These are phyloP conservation scores for Ascochyta koolunga DNA, from an alignment of 2,329 filamentous ascomycete species.

Conservation along the genomic window DNA sequence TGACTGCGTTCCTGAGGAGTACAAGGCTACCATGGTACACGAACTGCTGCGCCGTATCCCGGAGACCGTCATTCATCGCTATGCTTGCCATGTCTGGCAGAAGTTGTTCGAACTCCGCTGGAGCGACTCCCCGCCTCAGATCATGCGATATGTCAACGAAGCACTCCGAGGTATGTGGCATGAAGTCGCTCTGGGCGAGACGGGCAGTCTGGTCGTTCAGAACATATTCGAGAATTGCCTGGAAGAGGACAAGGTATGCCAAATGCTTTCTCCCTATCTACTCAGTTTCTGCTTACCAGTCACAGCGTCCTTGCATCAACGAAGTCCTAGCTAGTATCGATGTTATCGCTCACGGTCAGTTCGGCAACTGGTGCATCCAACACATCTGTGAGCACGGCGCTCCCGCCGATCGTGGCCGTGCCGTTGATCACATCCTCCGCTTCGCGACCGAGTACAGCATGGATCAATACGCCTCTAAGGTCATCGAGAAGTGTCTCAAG, in stretches of 20 bases:
- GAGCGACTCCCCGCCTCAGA: constrained; percentile 92
- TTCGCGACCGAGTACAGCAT: constrained; percentile 97
- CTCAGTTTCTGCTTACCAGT: constrained; percentile 7
- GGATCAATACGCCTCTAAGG: constrained; percentile 98
- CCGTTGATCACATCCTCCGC: constrained; percentile 92
- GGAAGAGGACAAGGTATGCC: constrained; percentile 89
- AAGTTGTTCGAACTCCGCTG: constrained; percentile 98
- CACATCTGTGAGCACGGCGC: constrained; percentile 97
- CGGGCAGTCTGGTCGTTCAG: constrained; percentile 95
- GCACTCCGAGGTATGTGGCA: constrained; percentile 97
- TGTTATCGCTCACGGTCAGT: constrained; percentile 94
- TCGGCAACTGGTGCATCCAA: constrained; percentile 99
- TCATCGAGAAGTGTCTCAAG: constrained; percentile 98
- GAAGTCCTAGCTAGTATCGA: constrained; percentile 95
- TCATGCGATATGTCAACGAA: constrained; percentile 98
- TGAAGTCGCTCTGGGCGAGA: constrained; percentile 95
- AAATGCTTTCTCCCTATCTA: not conserved
- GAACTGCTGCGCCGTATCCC: constrained; percentile 93
- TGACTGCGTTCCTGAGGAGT: constrained; percentile 94
- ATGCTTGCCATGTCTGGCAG: constrained; percentile 99
- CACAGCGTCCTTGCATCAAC: constrained; percentile 90
- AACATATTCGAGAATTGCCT: constrained; percentile 99
- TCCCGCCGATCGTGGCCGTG: constrained; percentile 86
- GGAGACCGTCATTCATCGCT: constrained; percentile 97
- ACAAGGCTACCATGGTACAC: constrained; percentile 99